A percentile compares a stretch with the other conserved stretches of the same genome.
phyloP scores from a whole-genome alignment of 2,329 filamentous ascomycete species.

The Pseudogymnoascus sp. region DNA sequence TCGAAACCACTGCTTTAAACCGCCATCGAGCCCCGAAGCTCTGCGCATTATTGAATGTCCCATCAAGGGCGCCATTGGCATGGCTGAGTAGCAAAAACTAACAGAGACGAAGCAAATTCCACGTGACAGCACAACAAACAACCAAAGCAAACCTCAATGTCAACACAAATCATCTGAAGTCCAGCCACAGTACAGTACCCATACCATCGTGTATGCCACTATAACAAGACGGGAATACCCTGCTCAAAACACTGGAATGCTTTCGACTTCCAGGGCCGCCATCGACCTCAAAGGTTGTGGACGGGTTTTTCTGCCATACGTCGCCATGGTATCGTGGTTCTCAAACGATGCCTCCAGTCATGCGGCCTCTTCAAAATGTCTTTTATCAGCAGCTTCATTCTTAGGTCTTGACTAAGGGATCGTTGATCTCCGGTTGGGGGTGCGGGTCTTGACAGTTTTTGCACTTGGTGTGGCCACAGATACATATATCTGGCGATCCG shows the following conservation, averaged over 20 bases:
- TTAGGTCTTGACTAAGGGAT: neutral
- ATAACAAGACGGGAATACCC: neutral
- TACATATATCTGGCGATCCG: neutral
- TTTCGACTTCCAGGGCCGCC: neutral
- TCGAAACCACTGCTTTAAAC: neutral
- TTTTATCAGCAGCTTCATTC: neutral
- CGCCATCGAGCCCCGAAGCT: neutral
- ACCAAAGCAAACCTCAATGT: neutral
- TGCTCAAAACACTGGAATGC: neutral
- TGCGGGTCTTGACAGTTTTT: neutral
- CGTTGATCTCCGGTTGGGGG: neutral
- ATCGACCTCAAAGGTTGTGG: neutral
- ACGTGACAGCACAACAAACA: neutral
- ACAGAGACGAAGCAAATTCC: neutral
- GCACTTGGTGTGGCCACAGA: neutral
- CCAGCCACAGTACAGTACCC: neutral
- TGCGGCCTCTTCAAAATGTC: neutral
- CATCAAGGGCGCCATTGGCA: neutral
- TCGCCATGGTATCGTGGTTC: neutral
- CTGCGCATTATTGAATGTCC: neutral
- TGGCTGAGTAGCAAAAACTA: neutral
- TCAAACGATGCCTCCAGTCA: neutral
- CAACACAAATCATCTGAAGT: neutral
- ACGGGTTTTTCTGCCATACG: neutral
- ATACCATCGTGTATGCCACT: neutral